phyloP scores from a whole-genome alignment of 495 filamentous ascomycete species.

The Ascobolus immersus region DNA sequence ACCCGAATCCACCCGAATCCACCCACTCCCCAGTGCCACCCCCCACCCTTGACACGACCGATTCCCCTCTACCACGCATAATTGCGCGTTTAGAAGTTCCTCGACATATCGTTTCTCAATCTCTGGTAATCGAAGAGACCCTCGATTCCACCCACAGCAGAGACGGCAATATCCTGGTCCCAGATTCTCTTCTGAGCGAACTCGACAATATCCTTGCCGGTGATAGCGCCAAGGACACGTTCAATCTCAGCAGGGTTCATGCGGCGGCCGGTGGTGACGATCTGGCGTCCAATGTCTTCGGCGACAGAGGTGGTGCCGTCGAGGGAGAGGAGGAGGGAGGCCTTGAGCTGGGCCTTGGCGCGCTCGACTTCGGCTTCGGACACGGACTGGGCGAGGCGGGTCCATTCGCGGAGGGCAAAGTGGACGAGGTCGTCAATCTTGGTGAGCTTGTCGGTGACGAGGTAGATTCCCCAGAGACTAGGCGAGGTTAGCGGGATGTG shows the following conservation, averaged over 20 bases:
- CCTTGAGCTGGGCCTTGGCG: conserved; percentile 97
- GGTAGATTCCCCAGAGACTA: conserved; percentile 98
- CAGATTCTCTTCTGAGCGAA: conserved; percentile 79
- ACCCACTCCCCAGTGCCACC: no score
- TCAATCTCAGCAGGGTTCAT: conserved; percentile 86
- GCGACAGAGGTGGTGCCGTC: conserved; percentile 93
- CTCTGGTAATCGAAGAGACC: conserved; percentile 71
- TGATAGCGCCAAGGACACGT: conserved; percentile 58
- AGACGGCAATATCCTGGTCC: conserved; percentile 90
- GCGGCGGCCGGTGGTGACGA: conserved; percentile 84
- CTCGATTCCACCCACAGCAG: conserved; percentile 77
- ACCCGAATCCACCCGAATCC: no score
- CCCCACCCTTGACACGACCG: no score
- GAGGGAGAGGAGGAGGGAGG: conserved; percentile 82
- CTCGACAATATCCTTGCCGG: conserved; percentile 88
- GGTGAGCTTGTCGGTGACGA: conserved; percentile 72
- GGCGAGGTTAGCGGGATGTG: conserved; percentile 6
- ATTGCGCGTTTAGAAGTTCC: no score
- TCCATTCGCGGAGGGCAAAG: conserved; percentile 96
- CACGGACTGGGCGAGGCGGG: conserved; percentile 65
- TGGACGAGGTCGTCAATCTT: conserved; percentile 83
- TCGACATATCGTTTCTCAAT: conserved; percentile 66
- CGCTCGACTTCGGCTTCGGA: conserved; percentile 81
- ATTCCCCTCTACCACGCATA: no score
- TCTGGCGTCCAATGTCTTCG: conserved; percentile 94